Conservation (phyloP, 1,139 yeast genomes). For the Waltiozyma sp. region DNA sequence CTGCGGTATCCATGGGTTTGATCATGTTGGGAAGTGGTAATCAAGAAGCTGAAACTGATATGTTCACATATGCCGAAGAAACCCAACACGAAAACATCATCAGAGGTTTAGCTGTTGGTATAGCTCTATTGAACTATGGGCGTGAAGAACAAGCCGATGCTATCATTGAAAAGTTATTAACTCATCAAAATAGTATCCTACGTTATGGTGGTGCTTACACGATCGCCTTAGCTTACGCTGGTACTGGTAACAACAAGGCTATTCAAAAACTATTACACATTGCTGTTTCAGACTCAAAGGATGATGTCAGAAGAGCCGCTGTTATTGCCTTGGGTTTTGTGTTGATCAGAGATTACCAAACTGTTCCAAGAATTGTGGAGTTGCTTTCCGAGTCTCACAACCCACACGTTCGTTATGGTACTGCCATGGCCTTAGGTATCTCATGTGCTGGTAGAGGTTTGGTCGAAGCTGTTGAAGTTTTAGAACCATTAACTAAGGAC, state of each 20-base stretch:
- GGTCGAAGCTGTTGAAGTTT: slow-evolving; percentile 79
- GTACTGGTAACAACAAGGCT: slow-evolving; percentile 86
- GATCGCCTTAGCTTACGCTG: slow-evolving; percentile 91
- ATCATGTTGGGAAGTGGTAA: slow-evolving; percentile 93
- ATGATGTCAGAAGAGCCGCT: slow-evolving; percentile 94
- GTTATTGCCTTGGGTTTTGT: slow-evolving; percentile 92
- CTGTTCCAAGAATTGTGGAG: slow-evolving; percentile 93
- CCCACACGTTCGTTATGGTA: slow-evolving; percentile 97
- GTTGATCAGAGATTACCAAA: slow-evolving; percentile 78
- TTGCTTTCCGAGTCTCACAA: slow-evolving; percentile 89
- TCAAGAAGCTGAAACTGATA: slow-evolving; percentile 60
- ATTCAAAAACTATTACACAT: slow-evolving; percentile 77
- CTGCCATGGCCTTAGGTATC: slow-evolving; percentile 94
- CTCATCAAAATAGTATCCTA: slow-evolving; percentile 71
- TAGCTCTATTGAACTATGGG: slow-evolving; percentile 80
- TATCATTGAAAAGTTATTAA: slow-evolving; percentile 55
- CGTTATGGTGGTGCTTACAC: slow-evolving; percentile 96
- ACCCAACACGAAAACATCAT: slow-evolving; percentile 94
- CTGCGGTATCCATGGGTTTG: slow-evolving; percentile 93
- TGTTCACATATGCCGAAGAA: slow-evolving; percentile 88
- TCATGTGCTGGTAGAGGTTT: slow-evolving; percentile 94
- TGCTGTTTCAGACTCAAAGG: slow-evolving; percentile 95
- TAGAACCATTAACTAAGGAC: slow-evolving; percentile 88
- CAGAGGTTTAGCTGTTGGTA: slow-evolving; percentile 82
- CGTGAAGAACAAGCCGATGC: slow-evolving; percentile 74